Evolutionary conservation across 768 basidiomycete genomes (phyloP), one percentile per base, ranked within the genome.

Genomic region (Mycena sanguinolenta): DNA sequence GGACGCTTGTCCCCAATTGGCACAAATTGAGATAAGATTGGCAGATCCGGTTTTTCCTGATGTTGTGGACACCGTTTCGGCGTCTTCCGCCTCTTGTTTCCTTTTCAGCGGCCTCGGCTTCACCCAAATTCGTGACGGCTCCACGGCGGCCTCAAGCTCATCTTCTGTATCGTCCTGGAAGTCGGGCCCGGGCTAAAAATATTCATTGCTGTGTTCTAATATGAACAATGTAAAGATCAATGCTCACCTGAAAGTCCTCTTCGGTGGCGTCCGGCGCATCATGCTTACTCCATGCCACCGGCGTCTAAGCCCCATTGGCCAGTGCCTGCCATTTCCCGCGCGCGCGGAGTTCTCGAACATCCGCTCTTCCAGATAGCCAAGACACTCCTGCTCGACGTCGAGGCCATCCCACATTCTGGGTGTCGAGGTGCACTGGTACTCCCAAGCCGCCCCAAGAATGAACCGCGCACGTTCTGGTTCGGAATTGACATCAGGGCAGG

Each of bases 301-400:
- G 71, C 66, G 70, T 78, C 74, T 4, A 76, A 60, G 9, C 77
- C 77, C 75, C 77, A 78, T 39, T 74, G 75, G 14, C 71, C 63
- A 63, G 71, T 66, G 9, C 77, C 73, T 16, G 76, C 69, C 16
- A 65, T 23, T n/a, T 2, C 77, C 76, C 28, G 75, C 76, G 30
- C 42, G 23, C 27, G 46, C 9, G 19, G 78, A 78, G 19, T 60
- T 19, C 42, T 54, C 53, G 32, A 63, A 63, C 63, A 63, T 63
- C 58, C 58, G 58, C 38, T 44, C 63, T 34, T 63, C 63, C 52
- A 63, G 39, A 34, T 28, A 63, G 9, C 7, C 10, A 14, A 54
- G 38, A 30, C 63, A 63, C 25, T 63, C 50, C 23, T 38, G 32
- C 30, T 63, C 61, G 13, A 63, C 25, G 14, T 63, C 49, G 23